Base-by-base conservation (phyloP, 495 filamentous ascomycete species). In the Jackrogersella minutella region DNA sequence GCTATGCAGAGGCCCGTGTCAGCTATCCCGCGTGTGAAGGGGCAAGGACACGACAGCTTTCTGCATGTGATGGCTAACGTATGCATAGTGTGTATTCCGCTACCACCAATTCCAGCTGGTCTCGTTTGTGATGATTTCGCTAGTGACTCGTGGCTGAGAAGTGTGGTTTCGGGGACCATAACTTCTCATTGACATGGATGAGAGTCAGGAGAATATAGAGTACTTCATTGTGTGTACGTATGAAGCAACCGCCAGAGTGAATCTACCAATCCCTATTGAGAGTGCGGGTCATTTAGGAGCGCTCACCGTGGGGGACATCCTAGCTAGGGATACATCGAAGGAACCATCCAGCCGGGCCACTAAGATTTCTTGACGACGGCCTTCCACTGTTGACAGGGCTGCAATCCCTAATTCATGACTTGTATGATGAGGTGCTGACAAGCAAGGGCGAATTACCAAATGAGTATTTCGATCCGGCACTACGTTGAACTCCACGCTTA, bases 21-120 rank as follows among this genome's bases (percentile, higher is more conserved):
- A 44, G 51, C 49, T 5, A 43, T 34, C 31, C 59, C 40, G 46
- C 53, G 37, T 55, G 31, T 36, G 40, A 33, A 30, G 33, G n/a
- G 36, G 36, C 44, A 67, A 21, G 39, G 54, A 40, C 13, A 13
- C 6, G 47, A 54, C 9, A 49, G 14, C 26, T 36, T 60, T 26
- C 60, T 69, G 66, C 66, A 69, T 56, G 61, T 53, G 58, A 69
- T 51, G 61, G 56, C 56, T 61, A 57, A 62, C 53, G 46, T 39
- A 33, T 61, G 66, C 66, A 65, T 69, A 39, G 47, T 56, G 26
- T 40, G 49, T 34, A 60, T 51, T 33, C 10, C 41, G 19, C 14
- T 41, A 21, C 53, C 10, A 28, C 40, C 36, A 22, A 59, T 17
- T 52, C 40, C 58, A 59, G 55, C 59, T 60, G 30, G n/a, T 6